Conservation (phyloP, 768 basidiomycete species). For the Calocybe indica region DNA sequence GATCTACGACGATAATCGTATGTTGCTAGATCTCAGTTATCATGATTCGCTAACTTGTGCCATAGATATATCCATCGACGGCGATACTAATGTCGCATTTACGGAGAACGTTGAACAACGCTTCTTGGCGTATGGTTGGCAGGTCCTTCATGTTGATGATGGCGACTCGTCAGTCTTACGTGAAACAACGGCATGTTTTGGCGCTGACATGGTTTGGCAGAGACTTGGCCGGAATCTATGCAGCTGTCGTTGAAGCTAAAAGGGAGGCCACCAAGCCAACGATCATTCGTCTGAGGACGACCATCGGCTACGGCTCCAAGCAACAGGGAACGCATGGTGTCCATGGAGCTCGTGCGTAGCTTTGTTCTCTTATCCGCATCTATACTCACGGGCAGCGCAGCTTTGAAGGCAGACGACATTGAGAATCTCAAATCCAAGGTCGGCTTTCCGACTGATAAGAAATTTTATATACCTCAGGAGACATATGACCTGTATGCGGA, state of each 20-base stretch:
- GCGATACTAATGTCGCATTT: slow-evolving; percentile 87
- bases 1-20: slow-evolving; percentile 96
- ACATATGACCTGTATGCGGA: slow-evolving; percentile 64
- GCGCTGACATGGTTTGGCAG: slow-evolving; percentile 26
- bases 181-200: neutral
- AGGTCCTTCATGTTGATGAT: slow-evolving; percentile 78
- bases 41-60: slow-evolving; percentile 5
- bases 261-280: slow-evolving; percentile 79
- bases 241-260: slow-evolving; percentile 74
- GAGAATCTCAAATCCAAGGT: slow-evolving; percentile 76
- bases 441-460: slow-evolving; percentile 71
- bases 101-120: slow-evolving; percentile 90
- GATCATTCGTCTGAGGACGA: slow-evolving; percentile 80
- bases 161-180: slow-evolving; percentile 58
- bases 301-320: slow-evolving; percentile 92
- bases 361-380: neutral
- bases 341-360: slow-evolving; percentile 80
- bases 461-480: slow-evolving; percentile 72
- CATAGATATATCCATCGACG: slow-evolving; percentile 93
- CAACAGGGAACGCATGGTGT: slow-evolving; percentile 91
- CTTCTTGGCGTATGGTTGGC: slow-evolving; percentile 91
- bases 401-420: slow-evolving; percentile 91
- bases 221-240: slow-evolving; percentile 71
- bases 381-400: slow-evolving; percentile 27
- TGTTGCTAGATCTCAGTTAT: neutral